Conservation (phyloP, 1,139 yeast genomes). For the Hyphopichia burtonii region DNA sequence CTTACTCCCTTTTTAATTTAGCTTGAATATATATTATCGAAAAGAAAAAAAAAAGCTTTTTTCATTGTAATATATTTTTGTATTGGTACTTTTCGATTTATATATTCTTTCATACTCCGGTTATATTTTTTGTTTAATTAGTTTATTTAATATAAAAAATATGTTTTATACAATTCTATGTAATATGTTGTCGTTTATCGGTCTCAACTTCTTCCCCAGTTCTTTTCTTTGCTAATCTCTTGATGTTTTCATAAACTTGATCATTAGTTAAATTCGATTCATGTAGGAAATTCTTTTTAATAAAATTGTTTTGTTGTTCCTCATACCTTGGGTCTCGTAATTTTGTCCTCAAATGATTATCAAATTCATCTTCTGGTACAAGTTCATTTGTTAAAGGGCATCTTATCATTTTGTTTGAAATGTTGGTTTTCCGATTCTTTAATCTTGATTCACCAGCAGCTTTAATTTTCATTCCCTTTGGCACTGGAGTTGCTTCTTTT, state of each 20-base stretch:
- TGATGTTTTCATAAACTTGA: constrained; percentile 75
- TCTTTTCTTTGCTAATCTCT: constrained; percentile 51
- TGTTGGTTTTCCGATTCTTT: constrained; percentile 23
- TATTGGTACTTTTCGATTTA: neutral
- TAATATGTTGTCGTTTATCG: neutral
- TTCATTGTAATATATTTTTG: neutral
- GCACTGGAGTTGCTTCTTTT: constrained; percentile 11
- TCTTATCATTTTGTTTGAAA: constrained; percentile 29
- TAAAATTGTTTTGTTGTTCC: constrained; percentile 65
- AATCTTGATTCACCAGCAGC: constrained; percentile 70
- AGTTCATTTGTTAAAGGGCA: constrained; percentile 75
- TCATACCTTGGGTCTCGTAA: constrained; percentile 78
- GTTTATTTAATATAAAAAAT: neutral
- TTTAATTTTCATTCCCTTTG: constrained; percentile 61
- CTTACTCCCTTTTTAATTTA: neutral
- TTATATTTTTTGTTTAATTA: neutral
- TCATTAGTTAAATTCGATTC: constrained; percentile 64
- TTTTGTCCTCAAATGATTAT: constrained; percentile 68
- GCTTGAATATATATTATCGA: constrained; percentile 1
- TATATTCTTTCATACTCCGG: neutral
- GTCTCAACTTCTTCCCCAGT: constrained; percentile 3
- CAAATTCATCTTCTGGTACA: constrained; percentile 72
- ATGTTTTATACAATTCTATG: neutral
- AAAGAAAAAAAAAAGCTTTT: neutral
- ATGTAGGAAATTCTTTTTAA: constrained; percentile 56